Evolutionary conservation across 768 basidiomycete species (phyloP).

Genomic region (Lentinus brumalis): DNA sequence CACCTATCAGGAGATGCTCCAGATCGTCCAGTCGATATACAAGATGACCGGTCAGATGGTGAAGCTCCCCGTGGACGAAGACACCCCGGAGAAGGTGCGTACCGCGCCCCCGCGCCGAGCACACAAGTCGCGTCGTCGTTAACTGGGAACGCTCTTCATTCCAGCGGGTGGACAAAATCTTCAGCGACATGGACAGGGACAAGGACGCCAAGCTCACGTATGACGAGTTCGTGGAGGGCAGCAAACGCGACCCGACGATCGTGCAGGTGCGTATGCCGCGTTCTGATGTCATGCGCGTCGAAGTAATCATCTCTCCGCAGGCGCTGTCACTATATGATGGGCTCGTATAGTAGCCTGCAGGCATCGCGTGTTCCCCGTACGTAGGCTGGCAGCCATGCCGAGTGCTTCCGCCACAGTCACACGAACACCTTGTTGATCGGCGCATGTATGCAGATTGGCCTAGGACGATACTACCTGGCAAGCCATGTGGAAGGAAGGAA

Average conservation of each 20-base stretch:
- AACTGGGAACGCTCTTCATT: neutral
- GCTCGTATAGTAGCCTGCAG: constrained; percentile 56
- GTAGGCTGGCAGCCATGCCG: constrained; percentile 1
- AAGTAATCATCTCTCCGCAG: constrained; percentile 40
- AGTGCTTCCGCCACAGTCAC: neutral
- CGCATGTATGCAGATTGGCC: neutral
- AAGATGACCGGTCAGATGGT: constrained; percentile 99
- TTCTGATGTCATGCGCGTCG: constrained; percentile 11
- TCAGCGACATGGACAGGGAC: constrained; percentile 95
- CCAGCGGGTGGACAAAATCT: constrained; percentile 99
- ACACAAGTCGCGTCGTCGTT: neutral
- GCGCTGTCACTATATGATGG: constrained; percentile 95
- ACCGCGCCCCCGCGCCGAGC: neutral
- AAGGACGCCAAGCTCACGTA: constrained; percentile 92
- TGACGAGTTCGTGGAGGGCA: constrained; percentile 97
- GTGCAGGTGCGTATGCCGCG: constrained; percentile 69
- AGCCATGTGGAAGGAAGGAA: constrained; percentile 4
- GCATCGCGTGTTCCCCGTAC: constrained; percentile 3
- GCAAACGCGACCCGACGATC: constrained; percentile 98
- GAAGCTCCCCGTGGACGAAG: constrained; percentile 95
- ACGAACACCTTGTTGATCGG: neutral
- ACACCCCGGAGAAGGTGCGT: constrained; percentile 96
- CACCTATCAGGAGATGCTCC: constrained; percentile 98
- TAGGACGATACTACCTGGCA: neutral
- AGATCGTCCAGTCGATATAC: constrained; percentile 97